A percentile compares a stretch with the other conserved stretches of the same genome.
Conservation (phyloP, 495 filamentous ascomycete species). For the Antarctomyces pellizariae region DNA sequence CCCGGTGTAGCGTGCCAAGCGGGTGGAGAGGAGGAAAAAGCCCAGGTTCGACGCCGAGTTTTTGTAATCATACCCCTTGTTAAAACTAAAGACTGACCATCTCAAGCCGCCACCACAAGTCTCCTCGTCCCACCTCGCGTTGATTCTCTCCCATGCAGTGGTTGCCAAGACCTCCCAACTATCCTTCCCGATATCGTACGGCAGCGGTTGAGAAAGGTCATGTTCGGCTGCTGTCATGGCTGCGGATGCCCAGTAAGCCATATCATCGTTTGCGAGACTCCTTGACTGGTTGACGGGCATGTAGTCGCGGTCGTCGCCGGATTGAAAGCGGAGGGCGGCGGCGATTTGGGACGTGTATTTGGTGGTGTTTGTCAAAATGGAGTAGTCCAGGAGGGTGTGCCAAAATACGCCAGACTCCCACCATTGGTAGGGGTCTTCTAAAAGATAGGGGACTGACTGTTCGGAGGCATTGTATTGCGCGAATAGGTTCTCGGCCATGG, state of each 20-base stretch:
- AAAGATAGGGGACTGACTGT: too few species aligned
- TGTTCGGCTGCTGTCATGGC: slow-evolving; percentile 49
- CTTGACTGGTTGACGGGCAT: slow-evolving; percentile 61
- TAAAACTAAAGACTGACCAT: slow-evolving; percentile 72
- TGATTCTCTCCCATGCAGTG: too few species aligned
- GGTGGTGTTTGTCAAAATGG: too few species aligned
- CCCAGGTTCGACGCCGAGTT: slow-evolving; percentile 59
- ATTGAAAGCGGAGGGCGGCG: slow-evolving; percentile 47
- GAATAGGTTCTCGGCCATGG: too few species aligned
- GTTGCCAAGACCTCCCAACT: too few species aligned
- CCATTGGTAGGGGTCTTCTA: too few species aligned
- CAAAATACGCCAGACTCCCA: too few species aligned
- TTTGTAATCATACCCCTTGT: slow-evolving; percentile 61
- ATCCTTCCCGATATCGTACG: too few species aligned
- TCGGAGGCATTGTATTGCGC: too few species aligned
- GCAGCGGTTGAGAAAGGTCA: slow-evolving; percentile 40
- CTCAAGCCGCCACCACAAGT: slow-evolving; percentile 56
- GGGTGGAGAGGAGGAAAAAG: slow-evolving; percentile 63
- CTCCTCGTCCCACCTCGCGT: slow-evolving; percentile 38
- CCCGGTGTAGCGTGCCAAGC: slow-evolving; percentile 48
- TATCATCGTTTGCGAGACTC: slow-evolving; percentile 42
- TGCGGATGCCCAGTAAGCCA: slow-evolving; percentile 46
- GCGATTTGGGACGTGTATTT: too few species aligned
- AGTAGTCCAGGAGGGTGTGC: too few species aligned
- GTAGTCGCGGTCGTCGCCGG: slow-evolving; percentile 36